phyloP scores from a whole-genome alignment of 75 land plant genomes.

The Pinus taeda region DNA sequence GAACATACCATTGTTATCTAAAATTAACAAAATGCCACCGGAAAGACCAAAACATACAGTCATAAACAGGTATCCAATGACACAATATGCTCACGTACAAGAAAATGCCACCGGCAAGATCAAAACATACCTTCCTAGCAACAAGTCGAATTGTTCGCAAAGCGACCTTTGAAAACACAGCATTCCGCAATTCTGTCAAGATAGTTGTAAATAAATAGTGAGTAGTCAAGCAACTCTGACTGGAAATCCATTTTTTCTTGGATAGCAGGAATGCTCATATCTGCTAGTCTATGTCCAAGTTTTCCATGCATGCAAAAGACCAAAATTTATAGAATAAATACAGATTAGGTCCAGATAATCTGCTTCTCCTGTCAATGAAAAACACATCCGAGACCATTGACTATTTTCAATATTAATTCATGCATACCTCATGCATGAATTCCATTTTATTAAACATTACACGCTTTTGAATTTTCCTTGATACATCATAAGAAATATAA shows the following conservation, averaged over 20 bases:
- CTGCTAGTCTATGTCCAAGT: neutral
- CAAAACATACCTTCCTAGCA: conserved; percentile 70
- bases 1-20: no score
- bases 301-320: neutral
- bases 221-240: neutral
- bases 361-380: neutral
- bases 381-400: neutral
- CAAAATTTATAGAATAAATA: neutral
- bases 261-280: neutral
- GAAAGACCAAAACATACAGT: neutral
- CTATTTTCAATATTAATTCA: neutral
- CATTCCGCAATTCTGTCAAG: conserved; percentile 82
- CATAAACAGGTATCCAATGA: neutral
- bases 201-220: neutral
- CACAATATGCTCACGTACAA: neutral
- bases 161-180: conserved; percentile 95
- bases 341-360: neutral
- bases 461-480: neutral
- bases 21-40: no score
- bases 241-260: neutral
- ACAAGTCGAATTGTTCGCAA: conserved; percentile 86
- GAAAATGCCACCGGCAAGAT: neutral
- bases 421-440: neutral
- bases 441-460: neutral
- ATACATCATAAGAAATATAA: neutral